These are phyloP conservation scores for Lepidium aucheri DNA, from an alignment of 345 rosid species.

Conservation along the genomic window DNA sequence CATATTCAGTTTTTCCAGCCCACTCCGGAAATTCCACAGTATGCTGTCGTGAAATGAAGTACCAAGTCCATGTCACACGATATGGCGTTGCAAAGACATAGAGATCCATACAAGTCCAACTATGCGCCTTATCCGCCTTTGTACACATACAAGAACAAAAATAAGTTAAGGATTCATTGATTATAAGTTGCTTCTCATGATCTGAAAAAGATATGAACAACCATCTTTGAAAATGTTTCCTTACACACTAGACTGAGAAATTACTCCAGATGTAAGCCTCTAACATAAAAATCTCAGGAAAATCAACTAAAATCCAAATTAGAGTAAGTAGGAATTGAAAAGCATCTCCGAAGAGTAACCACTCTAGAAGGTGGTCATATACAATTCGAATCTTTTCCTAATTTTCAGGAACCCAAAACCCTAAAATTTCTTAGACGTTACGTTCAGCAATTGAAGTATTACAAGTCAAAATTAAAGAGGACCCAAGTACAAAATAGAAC, in stretches of 20 bases:
- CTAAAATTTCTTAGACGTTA: not conserved
- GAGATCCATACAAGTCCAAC: conserved; percentile 97
- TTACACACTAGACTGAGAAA: not conserved
- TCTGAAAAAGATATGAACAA: not conserved
- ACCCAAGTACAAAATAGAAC: not conserved
- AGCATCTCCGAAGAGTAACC: not conserved
- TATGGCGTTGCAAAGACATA: conserved; percentile 95
- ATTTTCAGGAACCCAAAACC: not conserved
- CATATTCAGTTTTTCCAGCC: conserved; percentile 82
- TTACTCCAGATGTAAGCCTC: not conserved
- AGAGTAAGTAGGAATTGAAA: not conserved
- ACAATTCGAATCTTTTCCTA: not conserved
- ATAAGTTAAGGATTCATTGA: not conserved
- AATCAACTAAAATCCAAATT: not conserved
- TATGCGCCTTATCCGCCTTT: conserved; percentile 77
- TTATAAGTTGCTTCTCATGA: not conserved
- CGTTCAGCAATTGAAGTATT: not conserved
- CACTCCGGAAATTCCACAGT: conserved; percentile 70
- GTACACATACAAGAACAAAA: conserved; percentile 16
- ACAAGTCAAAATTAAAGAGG: conserved; percentile 14
- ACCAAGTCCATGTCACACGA: conserved; percentile 93
- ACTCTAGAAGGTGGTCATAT: not conserved
- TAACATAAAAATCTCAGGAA: not conserved
- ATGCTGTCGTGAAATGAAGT: conserved; percentile 73
- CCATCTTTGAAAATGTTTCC: not conserved